These are phyloP conservation scores for Lotmaria passim DNA, from an alignment of 208 protist species.

Conservation along the genomic window DNA sequence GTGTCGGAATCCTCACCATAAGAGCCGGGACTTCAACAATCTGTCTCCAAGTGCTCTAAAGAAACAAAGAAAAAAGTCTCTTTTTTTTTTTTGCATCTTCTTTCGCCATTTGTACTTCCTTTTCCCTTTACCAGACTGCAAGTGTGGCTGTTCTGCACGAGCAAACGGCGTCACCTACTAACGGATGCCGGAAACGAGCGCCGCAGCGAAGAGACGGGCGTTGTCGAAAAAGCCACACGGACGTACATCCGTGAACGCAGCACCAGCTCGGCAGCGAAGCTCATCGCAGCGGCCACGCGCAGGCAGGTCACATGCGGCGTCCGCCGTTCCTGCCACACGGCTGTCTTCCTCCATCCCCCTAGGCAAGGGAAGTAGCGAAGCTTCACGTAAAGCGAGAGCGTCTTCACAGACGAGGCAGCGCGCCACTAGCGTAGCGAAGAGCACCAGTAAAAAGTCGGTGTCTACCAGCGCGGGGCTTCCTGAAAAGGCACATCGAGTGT, in stretches of 20 bases:
- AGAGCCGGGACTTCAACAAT: no score
- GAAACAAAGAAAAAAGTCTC: no score
- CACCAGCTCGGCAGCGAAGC: not conserved
- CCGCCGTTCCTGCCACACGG: not conserved
- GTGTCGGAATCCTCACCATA: no score
- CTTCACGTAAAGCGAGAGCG: not conserved
- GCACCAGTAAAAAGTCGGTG: not conserved
- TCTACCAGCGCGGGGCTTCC: not conserved
- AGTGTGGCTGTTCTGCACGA: no score
- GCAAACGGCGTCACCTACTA: no score
- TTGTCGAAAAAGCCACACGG: slow-evolving; percentile 1
- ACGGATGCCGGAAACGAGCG: not conserved
- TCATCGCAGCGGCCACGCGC: slow-evolving; percentile 1
- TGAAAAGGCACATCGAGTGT: not conserved
- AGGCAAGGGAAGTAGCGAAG: no score
- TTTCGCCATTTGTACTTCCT: no score
- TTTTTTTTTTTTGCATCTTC: no score
- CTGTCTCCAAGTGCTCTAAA: no score
- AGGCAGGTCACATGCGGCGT: not conserved
- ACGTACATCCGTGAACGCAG: not conserved
- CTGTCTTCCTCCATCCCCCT: not conserved
- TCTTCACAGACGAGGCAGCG: not conserved
- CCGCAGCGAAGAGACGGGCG: not conserved
- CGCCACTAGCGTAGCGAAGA: not conserved
- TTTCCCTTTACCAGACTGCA: no score